Evolutionary conservation across 768 basidiomycete species (phyloP).

Genomic region (Trametopsis cervina): DNA sequence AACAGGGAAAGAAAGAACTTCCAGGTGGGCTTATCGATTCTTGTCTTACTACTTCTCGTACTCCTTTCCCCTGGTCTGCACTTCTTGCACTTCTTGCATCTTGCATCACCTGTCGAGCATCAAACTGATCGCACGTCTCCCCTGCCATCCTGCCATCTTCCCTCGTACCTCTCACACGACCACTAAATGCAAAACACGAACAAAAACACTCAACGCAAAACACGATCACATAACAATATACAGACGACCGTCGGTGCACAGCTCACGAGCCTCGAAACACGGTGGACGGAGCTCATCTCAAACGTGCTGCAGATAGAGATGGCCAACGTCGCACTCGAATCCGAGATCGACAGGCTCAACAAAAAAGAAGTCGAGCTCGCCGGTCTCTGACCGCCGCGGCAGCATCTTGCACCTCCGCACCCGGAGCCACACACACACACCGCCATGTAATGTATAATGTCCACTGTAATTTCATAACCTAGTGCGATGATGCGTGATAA

Average conservation of each 20-base stretch:
- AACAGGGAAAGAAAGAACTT: constrained; percentile 85
- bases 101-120: too few relatives aligned
- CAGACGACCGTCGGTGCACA: constrained; percentile 78
- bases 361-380: constrained; percentile 57
- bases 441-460: background rate
- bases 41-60: too few relatives aligned
- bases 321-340: constrained; percentile 86
- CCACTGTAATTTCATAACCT: too few relatives aligned
- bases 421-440: too few relatives aligned
- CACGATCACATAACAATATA: background rate
- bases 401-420: too few relatives aligned
- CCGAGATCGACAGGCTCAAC: constrained; percentile 60
- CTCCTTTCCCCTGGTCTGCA: too few relatives aligned
- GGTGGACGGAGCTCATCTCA: constrained; percentile 92
- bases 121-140: too few relatives aligned
- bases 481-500: too few relatives aligned
- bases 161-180: background rate
- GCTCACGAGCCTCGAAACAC: constrained; percentile 72
- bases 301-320: constrained; percentile 90
- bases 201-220: background rate
- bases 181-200: background rate
- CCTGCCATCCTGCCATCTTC: too few relatives aligned
- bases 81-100: too few relatives aligned
- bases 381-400: constrained; percentile 21
- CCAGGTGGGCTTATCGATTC: too few relatives aligned